Percentiles rank a stretch among this genome's conserved stretches.
Conservation (phyloP, 139 green algal species). For the Mesostigma viride region DNA sequence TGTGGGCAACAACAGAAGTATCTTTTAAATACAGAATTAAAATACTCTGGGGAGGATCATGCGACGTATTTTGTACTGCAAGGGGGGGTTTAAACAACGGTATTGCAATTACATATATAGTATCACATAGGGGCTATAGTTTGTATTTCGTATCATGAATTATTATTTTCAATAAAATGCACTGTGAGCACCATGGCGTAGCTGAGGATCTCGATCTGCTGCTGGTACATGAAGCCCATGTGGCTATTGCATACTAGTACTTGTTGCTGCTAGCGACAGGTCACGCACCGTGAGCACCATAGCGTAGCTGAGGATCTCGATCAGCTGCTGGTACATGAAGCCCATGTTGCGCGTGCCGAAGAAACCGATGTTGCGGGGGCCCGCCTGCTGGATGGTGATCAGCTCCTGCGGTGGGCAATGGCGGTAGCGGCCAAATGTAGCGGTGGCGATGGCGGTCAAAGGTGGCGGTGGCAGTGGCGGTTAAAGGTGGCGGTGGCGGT, state of each 20-base stretch:
- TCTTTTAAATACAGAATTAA: not conserved
- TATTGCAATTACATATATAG: no score
- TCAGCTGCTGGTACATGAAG: constrained; percentile 91
- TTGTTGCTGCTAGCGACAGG: no score
- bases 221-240: constrained; percentile 94
- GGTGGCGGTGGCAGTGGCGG: no score
- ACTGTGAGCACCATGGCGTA: constrained; percentile 93
- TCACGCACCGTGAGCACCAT: constrained; percentile 74
- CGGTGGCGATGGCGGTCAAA: no score
- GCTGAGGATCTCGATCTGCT: constrained; percentile 91
- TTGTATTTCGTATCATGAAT: no score
- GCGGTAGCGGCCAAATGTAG: no score
- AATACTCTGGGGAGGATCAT: not conserved
- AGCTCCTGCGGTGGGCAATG: constrained; percentile 92
- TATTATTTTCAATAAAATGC: no score
- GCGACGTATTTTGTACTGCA: no score
- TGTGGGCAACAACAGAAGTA: constrained; percentile 6
- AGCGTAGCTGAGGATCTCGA: constrained; percentile 93
- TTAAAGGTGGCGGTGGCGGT: no score
- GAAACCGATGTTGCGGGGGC: constrained; percentile 84
- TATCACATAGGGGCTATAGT: no score
- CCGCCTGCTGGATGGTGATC: constrained; percentile 85
- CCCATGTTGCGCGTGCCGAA: constrained; percentile 98
- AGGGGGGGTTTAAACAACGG: no score
- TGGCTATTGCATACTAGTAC: no score